A percentile compares a stretch with the other conserved stretches of the same genome.
phyloP scores from a whole-genome alignment of 202 grass and related monocot species.

The Bolboschoenoplectus hybrid region DNA sequence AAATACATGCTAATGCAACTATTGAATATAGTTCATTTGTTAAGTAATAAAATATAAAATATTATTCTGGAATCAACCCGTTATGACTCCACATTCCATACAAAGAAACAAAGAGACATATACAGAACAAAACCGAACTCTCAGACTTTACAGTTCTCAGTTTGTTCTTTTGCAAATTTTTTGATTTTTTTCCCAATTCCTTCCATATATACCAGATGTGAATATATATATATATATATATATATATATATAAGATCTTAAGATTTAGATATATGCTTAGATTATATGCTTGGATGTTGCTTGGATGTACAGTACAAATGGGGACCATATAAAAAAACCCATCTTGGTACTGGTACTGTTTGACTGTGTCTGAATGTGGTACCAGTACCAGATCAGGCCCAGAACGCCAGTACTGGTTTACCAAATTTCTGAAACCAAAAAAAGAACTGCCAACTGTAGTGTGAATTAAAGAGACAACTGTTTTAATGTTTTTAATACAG shows the following conservation, averaged over 20 bases:
- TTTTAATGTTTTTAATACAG: background rate
- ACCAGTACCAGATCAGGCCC: constrained; percentile 17
- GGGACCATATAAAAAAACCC: constrained; percentile 12
- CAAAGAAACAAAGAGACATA: constrained; percentile 20
- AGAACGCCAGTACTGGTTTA: background rate
- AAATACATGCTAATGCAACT: background rate
- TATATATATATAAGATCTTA: background rate
- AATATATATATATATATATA: background rate
- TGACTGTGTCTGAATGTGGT: constrained; percentile 32
- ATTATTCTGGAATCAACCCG: background rate
- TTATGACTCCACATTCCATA: background rate
- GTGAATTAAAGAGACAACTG: background rate
- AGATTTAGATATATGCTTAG: background rate
- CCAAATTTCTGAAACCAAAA: background rate
- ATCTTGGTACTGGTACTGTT: background rate
- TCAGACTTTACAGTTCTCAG: background rate
- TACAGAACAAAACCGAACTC: constrained; percentile 23
- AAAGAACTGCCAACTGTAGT: background rate
- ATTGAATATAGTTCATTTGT: background rate
- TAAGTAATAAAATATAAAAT: background rate
- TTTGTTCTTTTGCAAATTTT: constrained; percentile 7
- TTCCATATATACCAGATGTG: background rate
- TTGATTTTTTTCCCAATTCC: background rate
- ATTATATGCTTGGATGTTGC: background rate
- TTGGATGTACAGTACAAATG: background rate